Percentiles rank a stretch among this genome's conserved stretches.
Evolutionary conservation across 1,284 basidiomycete species (phyloP).

Genomic region (Fomitopsis schrenkii): DNA sequence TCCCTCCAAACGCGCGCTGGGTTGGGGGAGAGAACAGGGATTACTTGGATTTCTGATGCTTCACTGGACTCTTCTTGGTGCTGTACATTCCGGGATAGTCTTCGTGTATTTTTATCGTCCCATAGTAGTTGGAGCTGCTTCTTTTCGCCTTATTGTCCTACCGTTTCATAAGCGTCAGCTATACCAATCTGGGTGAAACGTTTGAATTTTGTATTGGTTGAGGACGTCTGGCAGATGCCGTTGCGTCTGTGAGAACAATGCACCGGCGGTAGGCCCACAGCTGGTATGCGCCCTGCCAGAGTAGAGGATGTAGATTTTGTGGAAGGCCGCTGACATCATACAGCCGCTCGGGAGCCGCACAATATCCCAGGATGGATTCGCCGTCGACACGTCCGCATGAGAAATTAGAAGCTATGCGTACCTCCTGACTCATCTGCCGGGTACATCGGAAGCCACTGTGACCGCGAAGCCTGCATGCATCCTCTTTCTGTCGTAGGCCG

Average conservation of each 20-base stretch:
- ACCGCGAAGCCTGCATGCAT: not conserved
- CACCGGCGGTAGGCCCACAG: too few relatives aligned
- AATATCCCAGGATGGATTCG: not conserved
- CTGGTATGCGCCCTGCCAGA: not conserved
- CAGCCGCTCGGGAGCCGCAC: not conserved
- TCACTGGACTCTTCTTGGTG: constrained; percentile 1
- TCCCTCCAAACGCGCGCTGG: constrained; percentile 33
- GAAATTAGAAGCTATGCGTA: not conserved
- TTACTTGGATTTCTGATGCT: constrained; percentile 61
- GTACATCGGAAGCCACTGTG: not conserved
- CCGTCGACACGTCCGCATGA: not conserved
- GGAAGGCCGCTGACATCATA: not conserved
- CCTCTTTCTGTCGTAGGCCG: not conserved
- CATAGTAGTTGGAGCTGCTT: too few relatives aligned
- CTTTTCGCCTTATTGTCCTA: too few relatives aligned
- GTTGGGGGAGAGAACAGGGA: constrained; percentile 42
- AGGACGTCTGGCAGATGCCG: too few relatives aligned
- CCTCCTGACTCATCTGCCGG: not conserved
- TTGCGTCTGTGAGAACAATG: too few relatives aligned
- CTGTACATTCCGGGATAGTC: constrained; percentile 4
- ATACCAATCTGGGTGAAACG: too few relatives aligned
- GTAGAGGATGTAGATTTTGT: not conserved
- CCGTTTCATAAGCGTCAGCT: too few relatives aligned
- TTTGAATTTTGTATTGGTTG: too few relatives aligned
- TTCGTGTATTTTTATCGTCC: constrained; percentile 11